Evolutionary conservation across 1,284 basidiomycete genomes (phyloP).

Genomic region (Stygiomarasmius scandens): DNA sequence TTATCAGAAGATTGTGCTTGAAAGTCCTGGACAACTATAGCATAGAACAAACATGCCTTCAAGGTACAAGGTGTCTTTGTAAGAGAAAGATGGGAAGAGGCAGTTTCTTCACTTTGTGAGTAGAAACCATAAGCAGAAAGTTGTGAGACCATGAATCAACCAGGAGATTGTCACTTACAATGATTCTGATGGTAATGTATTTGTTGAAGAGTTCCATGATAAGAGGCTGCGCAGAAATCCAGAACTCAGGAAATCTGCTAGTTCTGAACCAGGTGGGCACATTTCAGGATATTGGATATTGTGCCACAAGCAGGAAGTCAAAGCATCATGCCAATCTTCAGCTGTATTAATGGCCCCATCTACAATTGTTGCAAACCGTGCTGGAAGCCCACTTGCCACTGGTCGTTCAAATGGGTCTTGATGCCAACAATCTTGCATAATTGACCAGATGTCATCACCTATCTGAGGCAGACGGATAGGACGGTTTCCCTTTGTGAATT

Average conservation of each 20-base stretch:
- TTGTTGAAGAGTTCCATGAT: background rate
- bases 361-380: background rate
- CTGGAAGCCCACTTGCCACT: background rate
- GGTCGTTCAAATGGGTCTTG: conserved; percentile 11
- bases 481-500: conserved; percentile 14
- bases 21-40: background rate
- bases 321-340: background rate
- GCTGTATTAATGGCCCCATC: background rate
- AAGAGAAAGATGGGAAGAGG: too few species aligned
- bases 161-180: too few species aligned
- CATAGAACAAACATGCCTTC: background rate
- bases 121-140: too few species aligned
- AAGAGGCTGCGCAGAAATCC: background rate
- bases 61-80: too few species aligned
- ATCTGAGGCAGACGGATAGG: conserved; percentile 6
- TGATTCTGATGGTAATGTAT: background rate
- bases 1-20: background rate
- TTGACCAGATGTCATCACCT: conserved; percentile 11
- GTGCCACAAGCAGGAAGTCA: background rate
- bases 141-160: too few species aligned
- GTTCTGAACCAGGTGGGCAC: background rate
- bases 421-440: conserved; percentile 15
- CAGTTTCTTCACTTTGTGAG: too few species aligned
- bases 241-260: background rate
- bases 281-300: background rate